Base-by-base conservation (phyloP, 305 asterid species). In the Rubia balearica region DNA sequence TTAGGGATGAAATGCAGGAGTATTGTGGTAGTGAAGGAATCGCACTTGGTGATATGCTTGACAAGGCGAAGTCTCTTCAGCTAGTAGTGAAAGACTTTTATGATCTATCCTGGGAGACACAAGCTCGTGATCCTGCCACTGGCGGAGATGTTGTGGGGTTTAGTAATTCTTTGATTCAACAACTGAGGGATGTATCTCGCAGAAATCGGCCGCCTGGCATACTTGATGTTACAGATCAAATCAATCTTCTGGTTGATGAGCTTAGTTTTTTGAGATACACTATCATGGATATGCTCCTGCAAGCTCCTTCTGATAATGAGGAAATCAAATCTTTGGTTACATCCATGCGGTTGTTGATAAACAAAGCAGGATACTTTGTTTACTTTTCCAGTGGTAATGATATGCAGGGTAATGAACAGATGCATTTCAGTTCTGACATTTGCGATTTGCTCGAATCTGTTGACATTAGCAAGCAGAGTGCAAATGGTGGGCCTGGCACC, bases 361-460 rank as follows among this genome's bases (percentile, higher is more conserved):
- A 19, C 9, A 41, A 13, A 13, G 36, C 65, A 60, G 65, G 65
- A 60, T 24, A 21, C 12, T 24, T 60, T 60, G 41, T 60, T 3
- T 27, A 60, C 65, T 12, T 60, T 27, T 60, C 41, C 14, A 2
- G 65, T 60, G 65, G 13, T 60, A 30, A 9, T 5, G 7, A 12
- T 12, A 12, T 24, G 41, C 41, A 22, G 16, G 65, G 9, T 27
- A n/a, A n/a, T n/a, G n/a, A n/a, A n/a, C n/a, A n/a, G n/a, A 24
- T 60, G 19, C 36, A 57, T 60, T 30, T 60, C 65, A 60, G 65
- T 60, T 24, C 36, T 60, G 41, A 24, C 17, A 30, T 60, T 60
- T 60, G 36, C 33, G 21, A 57, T 57, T 57, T 57, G 62, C 62
- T 57, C 11, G 36, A 57, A 57, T 24, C 62, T 57, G 62, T 57